Conservation (phyloP, 768 basidiomycete species). For the Cytidiella melzeri region DNA sequence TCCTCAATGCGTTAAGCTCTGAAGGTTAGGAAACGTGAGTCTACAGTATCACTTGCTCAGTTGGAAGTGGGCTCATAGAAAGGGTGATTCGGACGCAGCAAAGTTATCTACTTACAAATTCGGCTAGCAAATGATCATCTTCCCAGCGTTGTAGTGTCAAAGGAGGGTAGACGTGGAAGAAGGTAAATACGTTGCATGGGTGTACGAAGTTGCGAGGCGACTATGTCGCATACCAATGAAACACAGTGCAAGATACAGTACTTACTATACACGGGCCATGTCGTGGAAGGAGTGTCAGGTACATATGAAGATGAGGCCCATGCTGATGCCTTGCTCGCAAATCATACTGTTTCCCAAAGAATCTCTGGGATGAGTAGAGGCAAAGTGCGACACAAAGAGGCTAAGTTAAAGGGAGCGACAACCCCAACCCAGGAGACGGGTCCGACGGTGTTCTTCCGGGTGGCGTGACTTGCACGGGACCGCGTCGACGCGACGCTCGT, state of each 20-base stretch:
- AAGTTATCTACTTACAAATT: slow-evolving; percentile 79
- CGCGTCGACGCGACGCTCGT: no score
- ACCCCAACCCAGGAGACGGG: not conserved
- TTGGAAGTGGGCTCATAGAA: slow-evolving; percentile 40
- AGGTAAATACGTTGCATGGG: slow-evolving; percentile 47
- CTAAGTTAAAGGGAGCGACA: no score
- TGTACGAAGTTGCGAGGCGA: slow-evolving; percentile 61
- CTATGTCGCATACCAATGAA: no score
- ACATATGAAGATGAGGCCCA: no score
- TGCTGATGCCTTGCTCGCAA: slow-evolving; percentile 18
- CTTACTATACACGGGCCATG: slow-evolving; percentile 66
- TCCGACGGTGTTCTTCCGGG: no score
- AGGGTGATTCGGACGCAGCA: slow-evolving; percentile 62
- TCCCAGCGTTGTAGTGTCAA: slow-evolving; percentile 77
- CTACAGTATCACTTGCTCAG: slow-evolving; percentile 61
- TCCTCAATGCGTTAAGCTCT: slow-evolving; percentile 64
- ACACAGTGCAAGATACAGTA: no score
- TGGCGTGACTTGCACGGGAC: no score
- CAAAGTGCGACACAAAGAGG: not conserved
- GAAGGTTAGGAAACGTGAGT: slow-evolving; percentile 87
- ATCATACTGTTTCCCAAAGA: slow-evolving; percentile 10
- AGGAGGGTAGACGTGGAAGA: slow-evolving; percentile 62
- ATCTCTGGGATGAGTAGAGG: no score
- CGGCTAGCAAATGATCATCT: slow-evolving; percentile 58
- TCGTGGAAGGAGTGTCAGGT: slow-evolving; percentile 17